A percentile compares a stretch with the other conserved stretches of the same genome.
Conservation (phyloP, 1,139 yeast species). For the Candida sp. region DNA sequence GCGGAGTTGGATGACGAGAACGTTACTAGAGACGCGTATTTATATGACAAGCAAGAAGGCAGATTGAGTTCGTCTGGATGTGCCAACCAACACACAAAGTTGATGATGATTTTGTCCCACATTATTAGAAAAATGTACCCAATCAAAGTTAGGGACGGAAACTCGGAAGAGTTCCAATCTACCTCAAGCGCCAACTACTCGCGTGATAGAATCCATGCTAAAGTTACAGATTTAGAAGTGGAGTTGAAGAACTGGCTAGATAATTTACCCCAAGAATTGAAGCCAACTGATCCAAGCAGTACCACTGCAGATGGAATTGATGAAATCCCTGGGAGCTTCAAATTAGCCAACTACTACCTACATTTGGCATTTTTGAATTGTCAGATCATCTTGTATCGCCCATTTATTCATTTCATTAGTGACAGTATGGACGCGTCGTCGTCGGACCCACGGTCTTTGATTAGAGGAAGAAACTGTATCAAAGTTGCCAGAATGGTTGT, state of each 20-base stretch:
- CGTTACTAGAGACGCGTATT: conserved; percentile 66
- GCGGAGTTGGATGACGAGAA: conserved; percentile 87
- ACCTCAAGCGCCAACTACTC: conserved; percentile 19
- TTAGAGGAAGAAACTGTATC: conserved; percentile 84
- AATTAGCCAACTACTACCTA: conserved; percentile 76
- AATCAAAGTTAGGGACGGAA: conserved; percentile 27
- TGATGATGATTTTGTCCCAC: conserved; percentile 54
- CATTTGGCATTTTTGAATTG: conserved; percentile 85
- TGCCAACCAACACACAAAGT: conserved; percentile 84
- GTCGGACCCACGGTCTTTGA: conserved; percentile 52
- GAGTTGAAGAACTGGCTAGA: conserved; percentile 81
- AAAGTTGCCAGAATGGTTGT: conserved; percentile 87
- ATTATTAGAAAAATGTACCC: conserved; percentile 50
- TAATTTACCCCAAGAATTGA: conserved; percentile 70
- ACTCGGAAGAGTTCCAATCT: conserved; percentile 1
- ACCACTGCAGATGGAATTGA: conserved; percentile 5
- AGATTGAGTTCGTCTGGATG: conserved; percentile 76
- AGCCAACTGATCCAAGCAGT: conserved; percentile 68
- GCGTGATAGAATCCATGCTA: conserved; percentile 55
- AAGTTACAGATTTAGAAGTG: conserved; percentile 73
- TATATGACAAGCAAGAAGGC: conserved; percentile 39
- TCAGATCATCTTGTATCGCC: conserved; percentile 85
- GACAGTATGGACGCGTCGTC: conserved; percentile 46
- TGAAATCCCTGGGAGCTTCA: conserved; percentile 59
- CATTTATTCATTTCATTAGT: conserved; percentile 83